These are phyloP conservation scores for Alternaria brassicicola DNA, from an alignment of 2,329 filamentous ascomycete genomes.

Conservation along the genomic window DNA sequence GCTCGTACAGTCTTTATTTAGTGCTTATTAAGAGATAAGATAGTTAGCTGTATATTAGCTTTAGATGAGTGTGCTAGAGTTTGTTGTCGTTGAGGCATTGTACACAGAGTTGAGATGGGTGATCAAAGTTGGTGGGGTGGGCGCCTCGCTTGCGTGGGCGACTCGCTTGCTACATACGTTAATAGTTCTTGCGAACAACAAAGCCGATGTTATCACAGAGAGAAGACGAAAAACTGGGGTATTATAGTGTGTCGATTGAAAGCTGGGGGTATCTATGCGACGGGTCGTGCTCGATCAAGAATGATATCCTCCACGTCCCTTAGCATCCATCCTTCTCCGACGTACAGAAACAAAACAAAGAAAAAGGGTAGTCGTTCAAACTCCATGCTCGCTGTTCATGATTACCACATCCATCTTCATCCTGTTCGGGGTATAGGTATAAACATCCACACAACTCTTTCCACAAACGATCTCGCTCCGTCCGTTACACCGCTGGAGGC, in stretches of 20 bases:
- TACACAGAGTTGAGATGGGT: no score
- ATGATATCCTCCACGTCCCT: conserved; percentile 15
- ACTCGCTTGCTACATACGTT: no score
- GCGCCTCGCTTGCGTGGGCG: no score
- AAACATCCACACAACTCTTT: background rate
- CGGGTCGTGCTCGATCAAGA: conserved; percentile 23
- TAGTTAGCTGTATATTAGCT: no score
- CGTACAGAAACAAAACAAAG: background rate
- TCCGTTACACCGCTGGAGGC: background rate
- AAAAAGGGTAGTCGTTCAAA: conserved; percentile 1
- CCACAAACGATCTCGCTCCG: background rate
- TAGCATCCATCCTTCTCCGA: conserved; percentile 16
- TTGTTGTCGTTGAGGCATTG: no score
- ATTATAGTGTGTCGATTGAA: conserved; percentile 25
- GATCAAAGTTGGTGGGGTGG: no score
- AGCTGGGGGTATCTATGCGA: conserved; percentile 33
- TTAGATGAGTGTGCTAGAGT: no score
- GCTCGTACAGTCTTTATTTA: no score
- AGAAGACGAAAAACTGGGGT: background rate
- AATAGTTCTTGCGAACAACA: background rate
- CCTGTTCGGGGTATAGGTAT: background rate
- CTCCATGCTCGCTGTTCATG: conserved; percentile 7
- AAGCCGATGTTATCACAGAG: background rate
- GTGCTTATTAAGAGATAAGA: no score
- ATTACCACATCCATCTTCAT: conserved; percentile 2